Conservation (phyloP, 179 eudicot genomes). For the Gypsophila paniculata region DNA sequence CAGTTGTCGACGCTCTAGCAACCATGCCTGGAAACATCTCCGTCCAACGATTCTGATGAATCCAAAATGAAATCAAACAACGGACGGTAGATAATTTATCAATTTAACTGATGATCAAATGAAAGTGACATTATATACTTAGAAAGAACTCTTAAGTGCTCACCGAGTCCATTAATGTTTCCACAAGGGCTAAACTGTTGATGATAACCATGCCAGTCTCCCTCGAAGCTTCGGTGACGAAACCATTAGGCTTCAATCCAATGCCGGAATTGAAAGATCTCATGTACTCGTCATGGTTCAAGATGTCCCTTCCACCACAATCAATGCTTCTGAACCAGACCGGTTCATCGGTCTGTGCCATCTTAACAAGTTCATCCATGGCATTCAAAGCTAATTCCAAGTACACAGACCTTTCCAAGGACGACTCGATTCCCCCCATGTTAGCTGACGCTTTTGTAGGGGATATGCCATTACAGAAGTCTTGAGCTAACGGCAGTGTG, state of each 20-base stretch:
- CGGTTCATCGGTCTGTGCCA: slow-evolving; percentile 80
- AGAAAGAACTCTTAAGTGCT: no score
- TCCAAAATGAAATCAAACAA: neutral
- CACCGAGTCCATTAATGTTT: slow-evolving; percentile 89
- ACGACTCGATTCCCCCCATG: slow-evolving; percentile 42
- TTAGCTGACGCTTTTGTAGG: slow-evolving; percentile 39
- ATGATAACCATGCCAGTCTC: slow-evolving; percentile 88
- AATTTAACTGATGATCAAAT: neutral
- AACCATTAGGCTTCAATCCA: slow-evolving; percentile 74
- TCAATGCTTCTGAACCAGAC: slow-evolving; percentile 68
- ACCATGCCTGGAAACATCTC: slow-evolving; percentile 90
- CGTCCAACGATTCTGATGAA: slow-evolving; percentile 69
- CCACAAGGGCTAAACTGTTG: slow-evolving; percentile 83
- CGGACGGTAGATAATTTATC: neutral
- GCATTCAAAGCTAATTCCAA: slow-evolving; percentile 88
- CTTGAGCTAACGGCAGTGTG: slow-evolving; percentile 46
- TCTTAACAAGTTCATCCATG: slow-evolving; percentile 81
- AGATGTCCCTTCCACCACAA: slow-evolving; percentile 49
- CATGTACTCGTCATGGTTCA: slow-evolving; percentile 70
- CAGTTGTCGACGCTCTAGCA: slow-evolving; percentile 76
- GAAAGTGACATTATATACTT: no score
- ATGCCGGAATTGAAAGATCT: slow-evolving; percentile 55
- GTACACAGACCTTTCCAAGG: slow-evolving; percentile 74
- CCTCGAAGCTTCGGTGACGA: slow-evolving; percentile 71
- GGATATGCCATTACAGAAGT: slow-evolving; percentile 56